phyloP scores from a whole-genome alignment of 2,329 filamentous ascomycete genomes.

The Berkeleyomyces basicola region DNA sequence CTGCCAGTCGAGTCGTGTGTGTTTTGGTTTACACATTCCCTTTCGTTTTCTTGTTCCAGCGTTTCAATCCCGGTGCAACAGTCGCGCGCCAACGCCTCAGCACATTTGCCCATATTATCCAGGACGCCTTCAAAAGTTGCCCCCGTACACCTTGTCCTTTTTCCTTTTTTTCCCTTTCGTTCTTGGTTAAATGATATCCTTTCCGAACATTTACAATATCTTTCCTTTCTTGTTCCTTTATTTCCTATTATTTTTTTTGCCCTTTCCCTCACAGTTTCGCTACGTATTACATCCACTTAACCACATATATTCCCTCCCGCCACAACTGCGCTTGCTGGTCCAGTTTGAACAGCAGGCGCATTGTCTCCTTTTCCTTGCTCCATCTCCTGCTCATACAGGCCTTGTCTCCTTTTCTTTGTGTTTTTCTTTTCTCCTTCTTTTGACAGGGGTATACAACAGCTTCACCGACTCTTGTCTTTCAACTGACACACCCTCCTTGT shows the following conservation, averaged over 20 bases:
- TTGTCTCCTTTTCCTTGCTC: background rate
- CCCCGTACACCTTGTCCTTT: slow-evolving; percentile 12
- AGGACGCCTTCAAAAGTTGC: slow-evolving; percentile 10
- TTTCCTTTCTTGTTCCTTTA: background rate
- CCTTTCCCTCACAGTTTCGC: slow-evolving; percentile 13
- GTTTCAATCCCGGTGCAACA: background rate
- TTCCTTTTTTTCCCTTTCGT: slow-evolving; percentile 16
- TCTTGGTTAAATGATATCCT: slow-evolving; percentile 15
- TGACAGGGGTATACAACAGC: background rate
- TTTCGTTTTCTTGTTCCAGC: background rate
- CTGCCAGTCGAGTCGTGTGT: background rate
- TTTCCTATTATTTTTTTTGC: slow-evolving; percentile 13
- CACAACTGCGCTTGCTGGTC: background rate
- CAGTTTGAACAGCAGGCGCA: background rate
- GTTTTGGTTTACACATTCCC: background rate
- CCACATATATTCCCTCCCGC: background rate
- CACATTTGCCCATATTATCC: background rate
- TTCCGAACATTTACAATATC: slow-evolving; percentile 2
- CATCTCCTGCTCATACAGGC: slow-evolving; percentile 7
- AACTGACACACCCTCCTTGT: no score
- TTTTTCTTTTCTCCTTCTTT: slow-evolving; percentile 15
- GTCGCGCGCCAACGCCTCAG: no score
- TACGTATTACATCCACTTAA: background rate
- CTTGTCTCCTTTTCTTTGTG: slow-evolving; percentile 12
- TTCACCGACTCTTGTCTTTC: no score